Evolutionary conservation across 2,329 filamentous ascomycete species (phyloP).

Genomic region (Stachybotrys chlorohalonatus): DNA sequence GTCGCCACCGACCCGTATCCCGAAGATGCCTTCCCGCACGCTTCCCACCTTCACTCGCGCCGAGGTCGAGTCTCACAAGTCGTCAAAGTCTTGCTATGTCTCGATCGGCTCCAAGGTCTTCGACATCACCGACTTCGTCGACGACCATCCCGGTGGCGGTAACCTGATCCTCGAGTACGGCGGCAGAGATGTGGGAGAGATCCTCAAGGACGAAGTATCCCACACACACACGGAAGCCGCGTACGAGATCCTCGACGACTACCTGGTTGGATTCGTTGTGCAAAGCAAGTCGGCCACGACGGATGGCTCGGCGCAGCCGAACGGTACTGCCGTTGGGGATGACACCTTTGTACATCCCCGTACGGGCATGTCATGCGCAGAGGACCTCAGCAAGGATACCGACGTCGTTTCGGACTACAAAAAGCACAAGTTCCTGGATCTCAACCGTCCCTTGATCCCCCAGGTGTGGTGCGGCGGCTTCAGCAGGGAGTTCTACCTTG

Average conservation of each 20-base stretch:
- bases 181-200: conserved; percentile 75
- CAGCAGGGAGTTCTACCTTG: conserved; percentile 89
- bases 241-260: conserved; percentile 92
- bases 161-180: conserved; percentile 85
- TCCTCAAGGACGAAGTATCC: conserved; percentile 74
- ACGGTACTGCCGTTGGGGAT: conserved; percentile 14
- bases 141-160: conserved; percentile 82
- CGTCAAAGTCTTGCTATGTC: conserved; percentile 80
- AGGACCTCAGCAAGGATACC: conserved; percentile 81
- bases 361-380: conserved; percentile 84
- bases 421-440: conserved; percentile 87
- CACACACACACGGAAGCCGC: conserved; percentile 84
- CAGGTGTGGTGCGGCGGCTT: conserved; percentile 88
- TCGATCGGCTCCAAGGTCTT: conserved; percentile 85
- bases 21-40: conserved; percentile 64
- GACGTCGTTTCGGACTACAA: conserved; percentile 70
- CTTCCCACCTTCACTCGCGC: conserved; percentile 75
- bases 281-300: conserved; percentile 41
- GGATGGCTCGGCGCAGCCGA: conserved; percentile 18
- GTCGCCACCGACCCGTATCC: neutral
- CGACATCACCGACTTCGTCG: conserved; percentile 86
- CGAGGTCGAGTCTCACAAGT: conserved; percentile 76
- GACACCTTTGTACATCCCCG: conserved; percentile 39
- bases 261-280: conserved; percentile 70
- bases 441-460: conserved; percentile 72